phyloP scores from a whole-genome alignment of 805 yeast species.

The Candida sphagnicola region DNA sequence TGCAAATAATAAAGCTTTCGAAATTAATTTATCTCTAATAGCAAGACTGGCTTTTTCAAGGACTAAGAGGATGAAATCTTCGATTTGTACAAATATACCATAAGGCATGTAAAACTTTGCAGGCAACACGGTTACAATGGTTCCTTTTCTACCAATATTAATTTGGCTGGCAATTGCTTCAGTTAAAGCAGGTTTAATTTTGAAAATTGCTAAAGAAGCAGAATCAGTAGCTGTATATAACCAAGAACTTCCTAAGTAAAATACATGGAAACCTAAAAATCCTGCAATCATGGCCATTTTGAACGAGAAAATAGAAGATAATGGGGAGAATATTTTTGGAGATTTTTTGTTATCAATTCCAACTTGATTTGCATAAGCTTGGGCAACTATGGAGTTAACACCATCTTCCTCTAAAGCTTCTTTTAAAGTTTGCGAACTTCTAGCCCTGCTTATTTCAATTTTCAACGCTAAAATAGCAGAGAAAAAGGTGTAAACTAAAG shows the following conservation, averaged over 20 bases:
- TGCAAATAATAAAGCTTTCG: slow-evolving; percentile 70
- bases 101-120: slow-evolving; percentile 56
- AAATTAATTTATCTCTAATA: slow-evolving; percentile 74
- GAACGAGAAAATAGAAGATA: slow-evolving; percentile 43
- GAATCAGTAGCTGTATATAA: slow-evolving; percentile 32
- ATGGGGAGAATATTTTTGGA: slow-evolving; percentile 18
- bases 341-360: slow-evolving; percentile 26
- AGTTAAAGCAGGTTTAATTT: slow-evolving; percentile 27
- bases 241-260: slow-evolving; percentile 72
- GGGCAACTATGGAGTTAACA: slow-evolving; percentile 66
- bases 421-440: slow-evolving; percentile 72
- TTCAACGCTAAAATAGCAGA: slow-evolving; percentile 82
- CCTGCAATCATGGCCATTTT: slow-evolving; percentile 58
- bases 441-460: slow-evolving; percentile 82
- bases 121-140: slow-evolving; percentile 56
- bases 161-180: slow-evolving; percentile 41
- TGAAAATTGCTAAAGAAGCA: slow-evolving; percentile 7
- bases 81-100: slow-evolving; percentile 53
- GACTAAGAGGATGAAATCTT: slow-evolving; percentile 52
- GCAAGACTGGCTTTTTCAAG: slow-evolving; percentile 59
- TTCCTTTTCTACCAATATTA: slow-evolving; percentile 44
- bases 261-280: slow-evolving; percentile 60
- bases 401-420: slow-evolving; percentile 93
- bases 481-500: slow-evolving; percentile 75
- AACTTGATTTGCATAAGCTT: slow-evolving; percentile 53